These are phyloP conservation scores for Neofusicoccum ribis DNA, from an alignment of 2,329 filamentous ascomycete species.

Conservation along the genomic window DNA sequence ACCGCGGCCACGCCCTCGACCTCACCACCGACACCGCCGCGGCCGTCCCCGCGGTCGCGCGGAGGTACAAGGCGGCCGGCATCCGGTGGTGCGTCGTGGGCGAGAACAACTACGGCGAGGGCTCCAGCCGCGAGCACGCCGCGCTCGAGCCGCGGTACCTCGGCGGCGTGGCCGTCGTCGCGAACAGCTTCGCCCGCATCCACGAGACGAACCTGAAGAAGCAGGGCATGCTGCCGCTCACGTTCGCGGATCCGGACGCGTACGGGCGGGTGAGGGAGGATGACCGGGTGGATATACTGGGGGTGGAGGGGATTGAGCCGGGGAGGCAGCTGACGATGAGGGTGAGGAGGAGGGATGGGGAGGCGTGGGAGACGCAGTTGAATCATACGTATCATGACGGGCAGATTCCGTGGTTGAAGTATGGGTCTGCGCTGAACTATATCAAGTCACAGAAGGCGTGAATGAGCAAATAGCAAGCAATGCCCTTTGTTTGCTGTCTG, in stretches of 20 bases:
- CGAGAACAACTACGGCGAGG: slow-evolving; percentile 35
- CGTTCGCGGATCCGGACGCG: slow-evolving; percentile 24
- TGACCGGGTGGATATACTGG: slow-evolving; percentile 25
- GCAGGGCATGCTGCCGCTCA: slow-evolving; percentile 33
- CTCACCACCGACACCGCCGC: slow-evolving; percentile 19
- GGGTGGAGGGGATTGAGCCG: slow-evolving; percentile 29
- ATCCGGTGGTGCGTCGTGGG: slow-evolving; percentile 37
- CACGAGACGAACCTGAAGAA: slow-evolving; percentile 35
- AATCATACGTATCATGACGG: slow-evolving; percentile 37
- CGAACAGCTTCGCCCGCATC: slow-evolving; percentile 31
- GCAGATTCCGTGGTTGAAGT: slow-evolving; percentile 36
- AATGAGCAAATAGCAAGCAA: too few relatives aligned
- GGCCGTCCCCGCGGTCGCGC: too few relatives aligned
- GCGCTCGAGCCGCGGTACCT: slow-evolving; percentile 31
- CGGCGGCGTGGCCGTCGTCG: slow-evolving; percentile 28
- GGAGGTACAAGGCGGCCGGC: not conserved
- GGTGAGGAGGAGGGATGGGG: slow-evolving; percentile 28
- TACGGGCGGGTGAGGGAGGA: slow-evolving; percentile 26
- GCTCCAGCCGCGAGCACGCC: slow-evolving; percentile 30
- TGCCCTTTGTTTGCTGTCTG: too few relatives aligned
- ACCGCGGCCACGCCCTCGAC: slow-evolving; percentile 31
- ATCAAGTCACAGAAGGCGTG: slow-evolving; percentile 19
- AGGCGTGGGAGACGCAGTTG: slow-evolving; percentile 31
- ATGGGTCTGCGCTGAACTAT: slow-evolving; percentile 40
- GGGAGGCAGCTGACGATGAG: slow-evolving; percentile 33